Percentiles rank a stretch among this genome's conserved stretches.
These are phyloP conservation scores for Globisporangium spiculum DNA, from an alignment of 352 stramenopile genomes.

Conservation along the genomic window DNA sequence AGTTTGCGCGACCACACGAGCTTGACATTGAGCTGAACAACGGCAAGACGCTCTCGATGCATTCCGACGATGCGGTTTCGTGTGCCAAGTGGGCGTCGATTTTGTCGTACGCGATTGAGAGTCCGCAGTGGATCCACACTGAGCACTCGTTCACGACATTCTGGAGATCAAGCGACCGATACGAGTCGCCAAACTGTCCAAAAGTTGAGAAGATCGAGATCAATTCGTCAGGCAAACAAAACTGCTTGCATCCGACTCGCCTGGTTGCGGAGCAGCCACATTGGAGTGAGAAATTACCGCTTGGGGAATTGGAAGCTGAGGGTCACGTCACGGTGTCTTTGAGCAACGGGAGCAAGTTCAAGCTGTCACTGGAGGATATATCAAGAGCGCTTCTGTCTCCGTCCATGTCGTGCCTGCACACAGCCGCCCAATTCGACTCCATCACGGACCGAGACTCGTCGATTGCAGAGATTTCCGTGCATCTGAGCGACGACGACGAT, in stretches of 20 bases:
- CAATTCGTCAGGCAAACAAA: background rate
- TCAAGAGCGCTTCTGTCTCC: conserved; percentile 24
- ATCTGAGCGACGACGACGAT: background rate
- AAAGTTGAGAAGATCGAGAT: conserved; percentile 24
- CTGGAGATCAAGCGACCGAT: conserved; percentile 35
- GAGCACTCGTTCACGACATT: conserved; percentile 28
- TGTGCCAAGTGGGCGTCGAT: conserved; percentile 39
- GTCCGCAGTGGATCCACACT: conserved; percentile 36
- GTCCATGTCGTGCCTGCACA: conserved; percentile 11
- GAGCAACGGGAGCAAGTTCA: conserved; percentile 28
- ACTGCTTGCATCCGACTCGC: background rate
- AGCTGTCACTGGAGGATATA: conserved; percentile 34
- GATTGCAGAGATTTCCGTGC: background rate
- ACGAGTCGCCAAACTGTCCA: conserved; percentile 32
- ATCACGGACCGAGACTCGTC: conserved; percentile 1
- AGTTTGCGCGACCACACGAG: conserved; percentile 36
- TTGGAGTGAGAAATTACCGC: conserved; percentile 34
- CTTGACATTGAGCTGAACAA: conserved; percentile 33
- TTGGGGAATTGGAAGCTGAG: conserved; percentile 22
- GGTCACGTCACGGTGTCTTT: conserved; percentile 22
- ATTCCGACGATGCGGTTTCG: conserved; percentile 28
- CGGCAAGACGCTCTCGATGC: conserved; percentile 29
- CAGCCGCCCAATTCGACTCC: background rate
- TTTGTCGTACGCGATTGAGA: conserved; percentile 36
- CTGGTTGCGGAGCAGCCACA: conserved; percentile 11